Percentiles rank a stretch among this genome's conserved stretches.
phyloP scores from a whole-genome alignment of 805 yeast genomes.

The Zygotorulaspora chibaensis region DNA sequence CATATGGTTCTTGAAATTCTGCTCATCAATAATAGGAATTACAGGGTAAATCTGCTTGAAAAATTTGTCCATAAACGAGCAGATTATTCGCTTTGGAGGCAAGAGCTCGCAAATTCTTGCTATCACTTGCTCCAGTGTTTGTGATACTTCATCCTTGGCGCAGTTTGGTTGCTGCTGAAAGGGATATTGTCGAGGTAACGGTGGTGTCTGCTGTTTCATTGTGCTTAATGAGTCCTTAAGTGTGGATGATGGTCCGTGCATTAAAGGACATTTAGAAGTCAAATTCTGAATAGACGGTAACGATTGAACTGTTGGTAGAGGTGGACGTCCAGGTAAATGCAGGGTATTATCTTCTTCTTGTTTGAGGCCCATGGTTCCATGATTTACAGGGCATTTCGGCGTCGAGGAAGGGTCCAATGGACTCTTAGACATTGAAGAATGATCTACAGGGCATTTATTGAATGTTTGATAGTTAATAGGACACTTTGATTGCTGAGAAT shows the following conservation, averaged over 20 bases:
- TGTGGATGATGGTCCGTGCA: slow-evolving; percentile 14
- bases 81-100: slow-evolving; percentile 52
- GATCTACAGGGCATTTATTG: slow-evolving; percentile 19
- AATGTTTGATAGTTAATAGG: slow-evolving; percentile 5
- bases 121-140: slow-evolving; percentile 23
- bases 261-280: slow-evolving; percentile 30
- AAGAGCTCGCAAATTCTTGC: slow-evolving; percentile 38
- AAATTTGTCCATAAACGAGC: slow-evolving; percentile 54
- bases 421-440: slow-evolving; percentile 19
- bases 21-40: slow-evolving; percentile 64
- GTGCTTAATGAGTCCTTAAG: not conserved
- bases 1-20: slow-evolving; percentile 32
- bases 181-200: slow-evolving; percentile 6
- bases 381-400: slow-evolving; percentile 21
- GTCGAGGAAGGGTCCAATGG: slow-evolving; percentile 8
- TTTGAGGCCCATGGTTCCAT: slow-evolving; percentile 6
- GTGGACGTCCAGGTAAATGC: not conserved
- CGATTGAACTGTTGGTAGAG: slow-evolving; percentile 2
- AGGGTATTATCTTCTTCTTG: slow-evolving; percentile 3
- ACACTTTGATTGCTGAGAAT: slow-evolving; percentile 8
- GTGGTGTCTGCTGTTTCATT: slow-evolving; percentile 8
- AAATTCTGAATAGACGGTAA: slow-evolving; percentile 28
- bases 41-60: slow-evolving; percentile 58
- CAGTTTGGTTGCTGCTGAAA: not conserved
- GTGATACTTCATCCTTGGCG: not conserved